These are phyloP conservation scores for Solanum medicagineum DNA, from an alignment of 257 asterid species.

Conservation along the genomic window DNA sequence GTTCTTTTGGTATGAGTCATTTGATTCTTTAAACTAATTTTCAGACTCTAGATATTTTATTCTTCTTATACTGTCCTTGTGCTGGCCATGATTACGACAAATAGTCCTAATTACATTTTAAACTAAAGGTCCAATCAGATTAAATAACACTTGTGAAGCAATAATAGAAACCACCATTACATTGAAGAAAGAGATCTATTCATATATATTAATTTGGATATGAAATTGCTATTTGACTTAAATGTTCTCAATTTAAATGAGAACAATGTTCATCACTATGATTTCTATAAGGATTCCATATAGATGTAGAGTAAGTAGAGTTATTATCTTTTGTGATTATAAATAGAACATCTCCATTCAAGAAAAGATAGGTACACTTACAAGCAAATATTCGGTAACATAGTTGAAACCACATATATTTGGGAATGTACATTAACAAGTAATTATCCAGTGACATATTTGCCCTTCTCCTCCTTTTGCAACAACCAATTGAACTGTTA, in stretches of 20 bases:
- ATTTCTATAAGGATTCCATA: neutral
- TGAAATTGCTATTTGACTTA: neutral
- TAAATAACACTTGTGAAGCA: neutral
- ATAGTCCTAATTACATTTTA: neutral
- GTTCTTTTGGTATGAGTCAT: neutral
- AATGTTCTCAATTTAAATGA: neutral
- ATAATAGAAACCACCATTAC: neutral
- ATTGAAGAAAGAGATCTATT: neutral
- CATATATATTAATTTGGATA: neutral
- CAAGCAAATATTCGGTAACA: neutral
- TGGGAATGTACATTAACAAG: neutral
- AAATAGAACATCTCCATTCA: neutral
- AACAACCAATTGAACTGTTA: neutral
- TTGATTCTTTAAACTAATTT: neutral
- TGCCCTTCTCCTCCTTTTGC: neutral
- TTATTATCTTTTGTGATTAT: neutral
- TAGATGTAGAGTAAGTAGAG: neutral
- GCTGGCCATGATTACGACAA: neutral
- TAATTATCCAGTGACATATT: neutral
- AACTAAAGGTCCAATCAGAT: neutral
- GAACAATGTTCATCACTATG: neutral
- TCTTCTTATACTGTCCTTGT: neutral
- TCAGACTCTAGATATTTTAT: neutral
- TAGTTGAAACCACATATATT: neutral
- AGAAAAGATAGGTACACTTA: neutral